Evolutionary conservation across 2,329 filamentous ascomycete species (phyloP).

Genomic region (Penicillium occitanis): DNA sequence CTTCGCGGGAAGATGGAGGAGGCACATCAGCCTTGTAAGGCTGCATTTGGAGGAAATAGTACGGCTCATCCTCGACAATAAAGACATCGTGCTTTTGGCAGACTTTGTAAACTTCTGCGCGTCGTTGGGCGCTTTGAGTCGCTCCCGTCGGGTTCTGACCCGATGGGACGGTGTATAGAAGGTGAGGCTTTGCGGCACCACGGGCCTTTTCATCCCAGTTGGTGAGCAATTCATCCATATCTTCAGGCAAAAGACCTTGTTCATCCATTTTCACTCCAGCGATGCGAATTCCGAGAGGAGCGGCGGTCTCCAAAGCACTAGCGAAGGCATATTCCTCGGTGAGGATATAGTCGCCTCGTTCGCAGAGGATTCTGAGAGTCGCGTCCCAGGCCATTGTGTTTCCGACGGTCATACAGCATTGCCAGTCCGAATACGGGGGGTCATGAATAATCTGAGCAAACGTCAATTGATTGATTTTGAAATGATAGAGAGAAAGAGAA

Average conservation of each 20-base stretch:
- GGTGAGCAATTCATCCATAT: conserved; percentile 62
- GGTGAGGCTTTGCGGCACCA: conserved; percentile 62
- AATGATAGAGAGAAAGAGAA: neutral
- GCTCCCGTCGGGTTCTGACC: conserved; percentile 91
- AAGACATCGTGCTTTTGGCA: conserved; percentile 80
- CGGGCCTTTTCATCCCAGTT: conserved; percentile 62
- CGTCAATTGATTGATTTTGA: neutral
- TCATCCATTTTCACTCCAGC: conserved; percentile 65
- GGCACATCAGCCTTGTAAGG: conserved; percentile 63
- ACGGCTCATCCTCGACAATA: conserved; percentile 91
- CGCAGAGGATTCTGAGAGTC: conserved; percentile 75
- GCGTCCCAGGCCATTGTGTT: conserved; percentile 86
- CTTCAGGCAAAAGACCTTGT: conserved; percentile 62
- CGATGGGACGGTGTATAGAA: conserved; percentile 72
- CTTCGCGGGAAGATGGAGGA: conserved; percentile 62
- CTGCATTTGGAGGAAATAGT: conserved; percentile 87
- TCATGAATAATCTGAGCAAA: conserved; percentile 65
- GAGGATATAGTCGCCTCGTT: conserved; percentile 72
- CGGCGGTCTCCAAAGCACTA: conserved; percentile 66
- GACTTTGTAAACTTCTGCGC: conserved; percentile 71
- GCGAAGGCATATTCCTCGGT: conserved; percentile 93
- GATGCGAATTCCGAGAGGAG: conserved; percentile 62
- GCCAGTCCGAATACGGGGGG: conserved; percentile 90
- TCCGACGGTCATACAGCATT: conserved; percentile 76
- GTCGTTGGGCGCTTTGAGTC: conserved; percentile 68